Evolutionary conservation across 345 rosid genomes (phyloP).

Genomic region (Salix viminalis): DNA sequence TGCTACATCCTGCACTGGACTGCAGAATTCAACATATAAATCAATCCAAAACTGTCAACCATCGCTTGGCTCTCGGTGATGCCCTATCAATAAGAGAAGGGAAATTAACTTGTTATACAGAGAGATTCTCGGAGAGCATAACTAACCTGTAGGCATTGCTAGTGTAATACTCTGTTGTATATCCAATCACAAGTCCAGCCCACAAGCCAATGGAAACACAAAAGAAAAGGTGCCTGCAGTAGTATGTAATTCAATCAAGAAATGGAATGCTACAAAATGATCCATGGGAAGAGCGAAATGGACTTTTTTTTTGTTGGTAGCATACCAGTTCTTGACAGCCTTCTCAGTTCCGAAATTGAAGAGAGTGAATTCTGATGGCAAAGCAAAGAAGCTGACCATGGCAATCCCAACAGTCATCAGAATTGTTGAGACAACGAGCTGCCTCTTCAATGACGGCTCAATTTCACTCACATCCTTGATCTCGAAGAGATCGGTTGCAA

Average conservation of each 20-base stretch:
- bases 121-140: background rate
- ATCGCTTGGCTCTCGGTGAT: background rate
- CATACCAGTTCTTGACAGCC: conserved; percentile 57
- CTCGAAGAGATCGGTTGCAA: conserved; percentile 60
- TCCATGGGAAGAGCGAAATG: background rate
- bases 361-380: conserved; percentile 62
- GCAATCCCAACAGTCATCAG: conserved; percentile 63
- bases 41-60: background rate
- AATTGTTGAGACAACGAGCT: conserved; percentile 63
- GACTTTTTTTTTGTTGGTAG: background rate
- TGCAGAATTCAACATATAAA: conserved; percentile 14
- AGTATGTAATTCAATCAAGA: conserved; percentile 8
- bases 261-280: background rate
- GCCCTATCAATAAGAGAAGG: background rate
- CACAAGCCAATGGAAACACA: conserved; percentile 60
- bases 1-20: conserved; percentile 71
- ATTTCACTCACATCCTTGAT: conserved; percentile 49
- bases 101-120: background rate
- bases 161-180: conserved; percentile 56
- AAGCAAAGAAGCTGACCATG: conserved; percentile 41
- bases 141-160: conserved; percentile 63
- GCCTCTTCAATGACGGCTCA: conserved; percentile 58
- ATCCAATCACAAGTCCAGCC: conserved; percentile 69
- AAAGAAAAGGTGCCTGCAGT: conserved; percentile 58
- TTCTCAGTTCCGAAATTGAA: conserved; percentile 53